phyloP scores from a whole-genome alignment of 805 yeast species.

The Clavispora vitiphila region DNA sequence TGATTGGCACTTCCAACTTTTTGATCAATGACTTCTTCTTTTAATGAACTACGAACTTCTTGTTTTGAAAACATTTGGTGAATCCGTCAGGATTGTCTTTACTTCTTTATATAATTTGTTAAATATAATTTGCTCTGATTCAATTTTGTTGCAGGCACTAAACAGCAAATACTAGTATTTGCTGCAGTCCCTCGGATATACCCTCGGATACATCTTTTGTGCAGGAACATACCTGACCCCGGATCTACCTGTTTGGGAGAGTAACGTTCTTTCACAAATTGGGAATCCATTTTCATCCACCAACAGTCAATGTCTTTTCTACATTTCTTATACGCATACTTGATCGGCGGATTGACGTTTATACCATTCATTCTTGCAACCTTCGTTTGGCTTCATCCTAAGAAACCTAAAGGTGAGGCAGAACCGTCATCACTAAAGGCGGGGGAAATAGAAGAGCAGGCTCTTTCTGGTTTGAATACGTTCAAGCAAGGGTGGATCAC shows the following conservation, averaged over 20 bases:
- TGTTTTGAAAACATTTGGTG: slow-evolving; percentile 7
- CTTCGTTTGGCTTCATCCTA: slow-evolving; percentile 39
- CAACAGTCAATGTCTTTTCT: slow-evolving; percentile 7
- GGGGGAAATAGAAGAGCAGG: slow-evolving; percentile 59
- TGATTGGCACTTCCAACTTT: slow-evolving; percentile 38
- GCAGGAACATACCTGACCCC: neutral
- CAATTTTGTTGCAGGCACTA: no score
- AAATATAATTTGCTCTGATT: no score
- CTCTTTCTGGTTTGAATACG: slow-evolving; percentile 58
- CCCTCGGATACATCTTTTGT: neutral
- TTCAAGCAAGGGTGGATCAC: slow-evolving; percentile 73
- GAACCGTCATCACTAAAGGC: slow-evolving; percentile 39
- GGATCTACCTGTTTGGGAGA: neutral
- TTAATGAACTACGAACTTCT: slow-evolving; percentile 7
- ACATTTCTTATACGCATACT: slow-evolving; percentile 42
- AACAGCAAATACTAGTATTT: no score
- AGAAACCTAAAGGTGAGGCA: slow-evolving; percentile 12
- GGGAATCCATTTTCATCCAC: neutral
- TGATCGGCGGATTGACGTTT: slow-evolving; percentile 80
- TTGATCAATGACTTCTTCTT: slow-evolving; percentile 41
- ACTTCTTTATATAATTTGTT: neutral
- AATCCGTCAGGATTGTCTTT: slow-evolving; percentile 1
- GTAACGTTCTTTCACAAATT: neutral
- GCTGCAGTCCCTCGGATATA: neutral
- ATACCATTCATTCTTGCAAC: slow-evolving; percentile 51